Percentiles rank a stretch among this genome's conserved stretches.
phyloP scores from a whole-genome alignment of 306 rosid genomes.

The Astragalus glycyphyllos region DNA sequence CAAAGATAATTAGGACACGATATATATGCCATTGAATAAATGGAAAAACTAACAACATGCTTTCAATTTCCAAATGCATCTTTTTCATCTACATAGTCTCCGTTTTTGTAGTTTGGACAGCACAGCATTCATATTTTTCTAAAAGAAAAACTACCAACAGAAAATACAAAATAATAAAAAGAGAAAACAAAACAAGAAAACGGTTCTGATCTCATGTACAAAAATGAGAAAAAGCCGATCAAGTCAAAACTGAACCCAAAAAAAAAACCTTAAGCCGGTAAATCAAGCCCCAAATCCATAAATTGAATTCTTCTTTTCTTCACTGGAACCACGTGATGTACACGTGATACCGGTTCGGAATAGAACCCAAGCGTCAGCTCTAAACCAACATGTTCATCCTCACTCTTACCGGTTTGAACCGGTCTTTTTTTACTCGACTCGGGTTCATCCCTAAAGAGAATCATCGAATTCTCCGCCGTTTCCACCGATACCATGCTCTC shows the following conservation, averaged over 20 bases:
- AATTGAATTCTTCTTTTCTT: conserved; percentile 74
- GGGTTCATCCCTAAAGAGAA: conserved; percentile 60
- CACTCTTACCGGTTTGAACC: conserved; percentile 36
- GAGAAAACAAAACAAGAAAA: neutral
- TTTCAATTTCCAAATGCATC: conserved; percentile 13
- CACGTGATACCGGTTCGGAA: conserved; percentile 58
- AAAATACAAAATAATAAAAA: neutral
- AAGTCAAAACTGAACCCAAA: conserved; percentile 49
- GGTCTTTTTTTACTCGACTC: conserved; percentile 40
- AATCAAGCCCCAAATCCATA: conserved; percentile 58
- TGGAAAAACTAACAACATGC: conserved; percentile 3
- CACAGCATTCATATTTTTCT: conserved; percentile 33
- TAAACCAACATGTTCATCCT: conserved; percentile 48
- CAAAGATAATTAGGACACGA: neutral
- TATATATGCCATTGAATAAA: neutral
- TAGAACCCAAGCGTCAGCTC: conserved; percentile 76
- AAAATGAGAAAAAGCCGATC: conserved; percentile 40
- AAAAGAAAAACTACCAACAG: neutral
- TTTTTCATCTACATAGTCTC: conserved; percentile 32
- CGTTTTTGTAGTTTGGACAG: conserved; percentile 44
- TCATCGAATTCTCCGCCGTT: conserved; percentile 59
- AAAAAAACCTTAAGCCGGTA: conserved; percentile 45
- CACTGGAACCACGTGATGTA: conserved; percentile 66
- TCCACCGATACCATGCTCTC: conserved; percentile 84
- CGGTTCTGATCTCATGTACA: conserved; percentile 38